Evolutionary conservation across 805 yeast genomes (phyloP).

Genomic region (Dipodascus albidus): DNA sequence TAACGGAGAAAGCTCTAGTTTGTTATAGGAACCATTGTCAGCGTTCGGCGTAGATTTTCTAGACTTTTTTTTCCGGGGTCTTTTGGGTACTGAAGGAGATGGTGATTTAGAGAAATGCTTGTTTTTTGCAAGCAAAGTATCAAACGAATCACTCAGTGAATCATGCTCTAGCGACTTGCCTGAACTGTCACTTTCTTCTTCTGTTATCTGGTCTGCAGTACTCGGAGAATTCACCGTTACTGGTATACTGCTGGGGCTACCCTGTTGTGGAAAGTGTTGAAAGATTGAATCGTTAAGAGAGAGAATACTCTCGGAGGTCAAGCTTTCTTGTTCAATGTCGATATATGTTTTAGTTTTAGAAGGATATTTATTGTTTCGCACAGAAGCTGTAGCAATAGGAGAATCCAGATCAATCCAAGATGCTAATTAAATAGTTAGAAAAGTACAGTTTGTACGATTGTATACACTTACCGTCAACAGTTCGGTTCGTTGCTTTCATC

Average conservation of each 20-base stretch:
- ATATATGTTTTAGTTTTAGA: neutral
- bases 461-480: conserved; percentile 18
- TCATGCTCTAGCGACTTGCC: neutral
- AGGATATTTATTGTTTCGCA: neutral
- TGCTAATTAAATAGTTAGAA: neutral
- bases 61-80: neutral
- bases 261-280: neutral
- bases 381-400: neutral
- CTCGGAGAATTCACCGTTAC: too few relatives aligned
- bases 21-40: neutral
- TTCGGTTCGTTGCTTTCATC: conserved; percentile 20
- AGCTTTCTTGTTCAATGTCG: neutral
- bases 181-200: neutral
- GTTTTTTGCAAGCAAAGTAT: neutral
- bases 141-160: neutral
- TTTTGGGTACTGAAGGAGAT: neutral
- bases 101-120: neutral
- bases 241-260: too few relatives aligned
- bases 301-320: neutral
- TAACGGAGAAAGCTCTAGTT: neutral
- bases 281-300: neutral
- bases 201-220: neutral
- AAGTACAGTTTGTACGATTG: neutral
- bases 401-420: conserved; percentile 1
- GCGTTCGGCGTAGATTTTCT: neutral